These are phyloP conservation scores for Sanghuangporus weigelae DNA, from an alignment of 1,284 basidiomycete species.

Conservation along the genomic window DNA sequence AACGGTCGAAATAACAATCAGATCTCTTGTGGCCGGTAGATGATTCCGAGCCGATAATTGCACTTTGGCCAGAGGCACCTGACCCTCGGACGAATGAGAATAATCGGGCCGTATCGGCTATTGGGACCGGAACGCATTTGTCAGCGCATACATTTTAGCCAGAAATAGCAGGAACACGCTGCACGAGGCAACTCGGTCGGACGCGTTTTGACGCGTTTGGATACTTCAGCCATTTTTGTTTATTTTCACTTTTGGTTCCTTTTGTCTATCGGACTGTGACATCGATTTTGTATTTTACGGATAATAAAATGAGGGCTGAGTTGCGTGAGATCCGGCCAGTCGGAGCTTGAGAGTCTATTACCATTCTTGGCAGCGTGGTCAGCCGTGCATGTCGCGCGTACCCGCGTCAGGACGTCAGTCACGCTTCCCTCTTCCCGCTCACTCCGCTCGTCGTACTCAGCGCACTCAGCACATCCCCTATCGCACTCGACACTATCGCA, in stretches of 20 bases:
- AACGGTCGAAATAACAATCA: too few species aligned
- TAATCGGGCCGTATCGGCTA: neutral
- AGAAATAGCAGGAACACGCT: neutral
- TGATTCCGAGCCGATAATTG: too few species aligned
- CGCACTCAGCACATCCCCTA: neutral
- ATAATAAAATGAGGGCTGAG: neutral
- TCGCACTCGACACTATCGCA: neutral
- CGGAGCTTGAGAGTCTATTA: neutral
- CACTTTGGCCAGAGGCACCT: neutral
- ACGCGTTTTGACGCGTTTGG: neutral
- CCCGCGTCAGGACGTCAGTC: slow-evolving; percentile 5
- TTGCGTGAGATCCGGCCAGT: neutral
- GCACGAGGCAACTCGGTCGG: neutral
- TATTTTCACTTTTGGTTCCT: neutral
- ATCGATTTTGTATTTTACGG: neutral
- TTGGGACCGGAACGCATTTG: neutral
- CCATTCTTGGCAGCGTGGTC: neutral
- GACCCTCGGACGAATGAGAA: neutral
- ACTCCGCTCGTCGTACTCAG: neutral
- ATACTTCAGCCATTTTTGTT: neutral
- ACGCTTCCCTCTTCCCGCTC: neutral
- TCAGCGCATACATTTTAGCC: neutral
- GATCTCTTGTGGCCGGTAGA: too few species aligned
- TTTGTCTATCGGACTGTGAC: neutral
- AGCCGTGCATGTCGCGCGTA: slow-evolving; percentile 6